Evolutionary conservation across 164 flowering plant genomes (phyloP), one percentile per base, ranked within the genome.

Genomic region (Chimonanthus praecox): DNA sequence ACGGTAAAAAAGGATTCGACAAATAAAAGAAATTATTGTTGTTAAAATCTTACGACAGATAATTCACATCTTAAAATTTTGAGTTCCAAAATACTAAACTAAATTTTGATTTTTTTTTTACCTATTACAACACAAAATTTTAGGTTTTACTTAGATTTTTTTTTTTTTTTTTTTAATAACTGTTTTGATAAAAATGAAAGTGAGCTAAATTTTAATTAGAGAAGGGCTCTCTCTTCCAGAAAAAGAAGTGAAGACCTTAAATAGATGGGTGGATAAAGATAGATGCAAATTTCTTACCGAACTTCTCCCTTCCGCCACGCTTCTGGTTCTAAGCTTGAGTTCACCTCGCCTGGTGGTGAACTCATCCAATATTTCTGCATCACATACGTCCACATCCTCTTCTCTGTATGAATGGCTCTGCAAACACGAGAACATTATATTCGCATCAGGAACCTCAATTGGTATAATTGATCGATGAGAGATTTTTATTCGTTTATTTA

Each of bases 341-440:
- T 89, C 95, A 6, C 94, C 95, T 87, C 94, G 86, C 58, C 72
- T 73, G 7, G 95, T 90, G 18, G 95, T 92, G 75, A 88, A 77
- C 76, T 92, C 92, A 76, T 92, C 95, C 74, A 92, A 74, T 70
- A 90, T 84, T 83, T 92, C 97, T 9, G 87, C 88, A 78, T 84
- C 92, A 72, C 76, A 84, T 50, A 81, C 67, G 3, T 85, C 88
- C 71, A 70, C 67, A 70, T 72, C 66, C 11, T 73, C 82, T 3
- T 77, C 83, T 6, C 54, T 46, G 7, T n/a, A 74, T 43, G 75
- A 68, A 68, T 64, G 70, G 54, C 84, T 88, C 87, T 88, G 85
- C 61, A 44, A 50, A 63, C 7, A 33, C 7, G 45, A 4, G 45
- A 48, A 11, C 15, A 18, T 21, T 46, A 45, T 65, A 33, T 33